Percentiles rank a stretch among this genome's conserved stretches.
These are phyloP conservation scores for Fusarium chuoi DNA, from an alignment of 2,329 filamentous ascomycete species.

Conservation along the genomic window DNA sequence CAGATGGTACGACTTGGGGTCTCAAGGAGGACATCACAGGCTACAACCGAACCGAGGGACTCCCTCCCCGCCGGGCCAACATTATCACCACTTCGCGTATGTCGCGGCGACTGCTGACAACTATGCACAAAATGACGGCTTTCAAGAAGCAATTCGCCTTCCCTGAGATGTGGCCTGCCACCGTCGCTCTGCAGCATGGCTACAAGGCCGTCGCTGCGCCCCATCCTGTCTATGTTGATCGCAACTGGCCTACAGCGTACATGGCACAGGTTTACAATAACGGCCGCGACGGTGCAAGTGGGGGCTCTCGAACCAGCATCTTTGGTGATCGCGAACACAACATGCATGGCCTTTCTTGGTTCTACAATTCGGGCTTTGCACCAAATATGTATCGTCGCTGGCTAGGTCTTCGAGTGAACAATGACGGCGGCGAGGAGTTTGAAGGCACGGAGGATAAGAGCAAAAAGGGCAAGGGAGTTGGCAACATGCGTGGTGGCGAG, in stretches of 20 bases:
- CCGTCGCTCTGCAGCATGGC: slow-evolving; percentile 88
- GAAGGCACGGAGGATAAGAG: slow-evolving; percentile 68
- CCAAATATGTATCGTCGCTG: slow-evolving; percentile 85
- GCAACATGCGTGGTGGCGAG: slow-evolving; percentile 72
- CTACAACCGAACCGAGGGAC: slow-evolving; percentile 73
- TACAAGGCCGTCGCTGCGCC: slow-evolving; percentile 92
- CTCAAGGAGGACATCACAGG: slow-evolving; percentile 86
- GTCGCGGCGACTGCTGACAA: slow-evolving; percentile 79
- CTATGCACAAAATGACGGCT: slow-evolving; percentile 92
- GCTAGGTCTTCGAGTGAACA: slow-evolving; percentile 83
- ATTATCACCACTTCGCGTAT: slow-evolving; percentile 91
- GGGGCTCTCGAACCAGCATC: slow-evolving; percentile 77
- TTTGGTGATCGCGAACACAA: slow-evolving; percentile 92
- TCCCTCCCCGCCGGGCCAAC: slow-evolving; percentile 77
- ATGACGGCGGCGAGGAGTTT: slow-evolving; percentile 80
- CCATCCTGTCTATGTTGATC: slow-evolving; percentile 88
- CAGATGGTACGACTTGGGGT: slow-evolving; percentile 85
- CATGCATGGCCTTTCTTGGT: slow-evolving; percentile 88
- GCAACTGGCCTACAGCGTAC: slow-evolving; percentile 84
- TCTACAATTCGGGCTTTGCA: slow-evolving; percentile 87
- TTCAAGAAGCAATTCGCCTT: slow-evolving; percentile 90
- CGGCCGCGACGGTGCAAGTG: slow-evolving; percentile 77
- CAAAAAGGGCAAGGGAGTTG: slow-evolving; percentile 60
- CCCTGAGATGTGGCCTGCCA: slow-evolving; percentile 95
- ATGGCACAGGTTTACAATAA: slow-evolving; percentile 84